phyloP scores from a whole-genome alignment of 2,329 filamentous ascomycete genomes.

The Aureobasidium pullulans region DNA sequence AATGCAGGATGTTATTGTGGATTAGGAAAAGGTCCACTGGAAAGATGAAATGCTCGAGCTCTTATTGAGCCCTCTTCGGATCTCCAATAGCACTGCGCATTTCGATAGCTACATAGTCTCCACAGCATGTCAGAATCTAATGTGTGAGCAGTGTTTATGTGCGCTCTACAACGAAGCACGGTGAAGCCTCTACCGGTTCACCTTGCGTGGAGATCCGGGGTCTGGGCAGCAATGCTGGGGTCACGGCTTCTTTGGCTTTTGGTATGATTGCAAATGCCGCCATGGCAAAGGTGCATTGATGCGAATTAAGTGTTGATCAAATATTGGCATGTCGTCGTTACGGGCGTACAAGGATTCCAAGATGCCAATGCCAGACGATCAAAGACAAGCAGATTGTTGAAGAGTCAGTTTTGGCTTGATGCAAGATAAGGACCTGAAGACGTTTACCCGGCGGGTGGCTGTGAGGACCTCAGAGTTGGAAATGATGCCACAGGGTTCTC shows the following conservation, averaged over 20 bases:
- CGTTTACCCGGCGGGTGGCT: constrained; percentile 5
- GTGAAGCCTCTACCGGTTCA: too few relatives aligned
- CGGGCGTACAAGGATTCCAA: not conserved
- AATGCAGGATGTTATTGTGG: too few relatives aligned
- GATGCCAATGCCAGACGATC: not conserved
- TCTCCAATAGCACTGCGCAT: too few relatives aligned
- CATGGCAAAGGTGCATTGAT: not conserved
- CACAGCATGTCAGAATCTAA: too few relatives aligned
- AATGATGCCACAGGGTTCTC: not conserved
- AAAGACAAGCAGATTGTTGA: not conserved
- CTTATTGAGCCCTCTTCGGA: too few relatives aligned
- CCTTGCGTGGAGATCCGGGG: not conserved
- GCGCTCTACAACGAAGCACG: too few relatives aligned
- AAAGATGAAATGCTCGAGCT: too few relatives aligned
- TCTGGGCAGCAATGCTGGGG: not conserved
- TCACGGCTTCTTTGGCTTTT: not conserved
- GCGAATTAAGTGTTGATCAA: not conserved
- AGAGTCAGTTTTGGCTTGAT: not conserved
- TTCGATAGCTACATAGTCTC: too few relatives aligned
- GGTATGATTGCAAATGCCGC: not conserved
- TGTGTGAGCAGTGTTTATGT: too few relatives aligned
- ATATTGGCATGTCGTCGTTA: constrained; percentile 1
- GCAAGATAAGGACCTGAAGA: not conserved
- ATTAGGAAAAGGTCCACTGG: too few relatives aligned
- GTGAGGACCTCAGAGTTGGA: not conserved